These are phyloP conservation scores for Ogataea haglerorum DNA, from an alignment of 805 yeast genomes.

Conservation along the genomic window DNA sequence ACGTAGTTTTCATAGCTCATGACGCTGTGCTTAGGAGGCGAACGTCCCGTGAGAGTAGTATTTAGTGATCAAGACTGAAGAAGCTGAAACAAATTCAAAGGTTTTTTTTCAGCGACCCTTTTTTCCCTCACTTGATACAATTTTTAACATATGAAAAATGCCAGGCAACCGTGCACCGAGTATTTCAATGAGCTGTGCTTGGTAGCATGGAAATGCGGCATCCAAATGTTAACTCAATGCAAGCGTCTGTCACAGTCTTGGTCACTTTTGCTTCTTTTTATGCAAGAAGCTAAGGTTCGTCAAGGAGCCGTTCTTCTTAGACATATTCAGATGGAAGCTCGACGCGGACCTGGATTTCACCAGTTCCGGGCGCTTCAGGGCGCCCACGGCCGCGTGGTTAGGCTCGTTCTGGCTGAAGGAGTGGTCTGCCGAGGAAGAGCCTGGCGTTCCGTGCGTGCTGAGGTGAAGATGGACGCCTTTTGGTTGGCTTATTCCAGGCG, in stretches of 20 bases:
- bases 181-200: not conserved
- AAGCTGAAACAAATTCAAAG: slow-evolving; percentile 9
- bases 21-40: not conserved
- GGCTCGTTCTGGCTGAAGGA: slow-evolving; percentile 3
- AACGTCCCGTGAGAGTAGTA: not conserved
- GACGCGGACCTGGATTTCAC: slow-evolving; percentile 17
- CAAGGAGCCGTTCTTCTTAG: slow-evolving; percentile 27
- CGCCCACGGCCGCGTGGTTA: not conserved
- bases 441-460: not conserved
- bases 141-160: slow-evolving; percentile 15
- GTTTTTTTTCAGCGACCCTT: slow-evolving; percentile 11
- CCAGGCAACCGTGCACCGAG: slow-evolving; percentile 6
- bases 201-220: not conserved
- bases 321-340: slow-evolving; percentile 17
- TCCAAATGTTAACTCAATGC: no score
- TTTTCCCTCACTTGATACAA: slow-evolving; percentile 14
- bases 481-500: slow-evolving; percentile 5
- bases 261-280: slow-evolving; percentile 13
- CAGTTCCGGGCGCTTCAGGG: slow-evolving; percentile 20
- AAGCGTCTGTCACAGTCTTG: no score
- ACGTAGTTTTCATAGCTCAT: slow-evolving; percentile 22
- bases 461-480: slow-evolving; percentile 11
- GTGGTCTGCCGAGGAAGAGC: slow-evolving; percentile 2
- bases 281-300: slow-evolving; percentile 25
- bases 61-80: not conserved